Base-by-base conservation (phyloP, 371 early-diverging fungal genomes). In the Syncephalis fuscata region DNA sequence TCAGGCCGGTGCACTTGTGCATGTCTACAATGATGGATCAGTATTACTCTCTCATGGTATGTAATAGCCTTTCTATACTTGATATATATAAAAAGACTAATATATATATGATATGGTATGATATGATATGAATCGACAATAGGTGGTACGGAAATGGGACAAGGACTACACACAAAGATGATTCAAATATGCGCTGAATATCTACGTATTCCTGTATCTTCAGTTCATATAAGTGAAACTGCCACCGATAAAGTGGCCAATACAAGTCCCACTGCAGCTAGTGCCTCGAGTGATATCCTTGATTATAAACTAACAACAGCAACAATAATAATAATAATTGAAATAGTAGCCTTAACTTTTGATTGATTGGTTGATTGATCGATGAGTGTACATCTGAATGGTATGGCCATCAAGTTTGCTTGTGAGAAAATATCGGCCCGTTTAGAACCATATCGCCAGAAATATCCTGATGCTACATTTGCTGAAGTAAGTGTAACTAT, bases 101-200 rank as follows among this genome's bases (percentile, higher is more conserved):
- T 53, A 11, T 54, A 10, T 27, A 38, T 16, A 44, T 21, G 38
- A 14, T 27, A 53, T 42, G 37, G 32, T 19, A 1, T 19, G 17
- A 23, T 37, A 21, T 43, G 11, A 2, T 5, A 14, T 11, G 51
- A 5, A n/a, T 25, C 3, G n/a, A 16, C 8, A 7, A 32, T 32
- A 32, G 32, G 32, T 47, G 85, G 87, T 26, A 78, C 81, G 8
- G 87, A 86, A 54, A 86, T 86, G 82, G 87, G 85, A 32, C 83
- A 84, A 59, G 86, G 86, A 8, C 56, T 85, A 46, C 80, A 84
- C 54, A 83, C 83, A 14, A 84, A 84, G 63, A 76, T 82, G 78
- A 64, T 76, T 25, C 78, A 78, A 61, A 64, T 83, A 27, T 74
- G 75, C 14, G 78, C 82, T 14, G 74, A 82, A 56, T 74, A 70